A percentile compares a stretch with the other conserved stretches of the same genome.
These are phyloP conservation scores for Silene uniflora DNA, from an alignment of 148 eudicot species.

Conservation along the genomic window DNA sequence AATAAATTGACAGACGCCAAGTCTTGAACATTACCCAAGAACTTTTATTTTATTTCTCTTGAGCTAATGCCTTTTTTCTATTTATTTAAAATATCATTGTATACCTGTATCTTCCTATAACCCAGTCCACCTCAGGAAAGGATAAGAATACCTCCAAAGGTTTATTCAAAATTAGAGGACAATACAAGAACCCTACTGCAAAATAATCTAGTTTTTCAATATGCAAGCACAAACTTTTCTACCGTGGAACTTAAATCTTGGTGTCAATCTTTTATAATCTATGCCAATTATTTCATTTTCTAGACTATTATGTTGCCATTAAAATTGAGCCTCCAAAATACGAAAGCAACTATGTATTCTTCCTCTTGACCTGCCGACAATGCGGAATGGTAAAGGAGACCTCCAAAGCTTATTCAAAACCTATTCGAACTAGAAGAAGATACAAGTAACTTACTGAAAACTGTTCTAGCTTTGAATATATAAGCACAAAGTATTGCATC, in stretches of 20 bases:
- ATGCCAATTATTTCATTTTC: not conserved
- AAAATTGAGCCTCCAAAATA: not conserved
- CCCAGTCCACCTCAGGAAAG: not conserved
- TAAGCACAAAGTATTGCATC: no score
- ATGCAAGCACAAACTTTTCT: not conserved
- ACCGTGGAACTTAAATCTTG: not conserved
- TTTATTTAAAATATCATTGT: no score
- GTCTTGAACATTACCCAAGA: not conserved
- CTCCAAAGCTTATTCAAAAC: no score
- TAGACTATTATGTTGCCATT: not conserved
- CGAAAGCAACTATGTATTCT: no score
- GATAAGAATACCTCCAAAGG: not conserved
- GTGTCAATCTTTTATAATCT: not conserved
- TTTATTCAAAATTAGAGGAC: not conserved
- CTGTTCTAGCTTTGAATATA: no score
- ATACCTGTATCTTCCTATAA: no score
- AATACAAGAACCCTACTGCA: not conserved
- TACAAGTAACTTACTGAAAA: no score
- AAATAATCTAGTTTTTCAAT: not conserved
- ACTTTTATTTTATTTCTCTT: not conserved
- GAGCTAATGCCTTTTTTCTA: not conserved
- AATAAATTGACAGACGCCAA: not conserved
- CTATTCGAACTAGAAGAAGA: no score
- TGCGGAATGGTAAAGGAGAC: no score
- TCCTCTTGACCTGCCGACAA: no score